A percentile compares a stretch with the other conserved stretches of the same genome.
phyloP scores from a whole-genome alignment of 139 green algal species.

The Ulvella scutata region DNA sequence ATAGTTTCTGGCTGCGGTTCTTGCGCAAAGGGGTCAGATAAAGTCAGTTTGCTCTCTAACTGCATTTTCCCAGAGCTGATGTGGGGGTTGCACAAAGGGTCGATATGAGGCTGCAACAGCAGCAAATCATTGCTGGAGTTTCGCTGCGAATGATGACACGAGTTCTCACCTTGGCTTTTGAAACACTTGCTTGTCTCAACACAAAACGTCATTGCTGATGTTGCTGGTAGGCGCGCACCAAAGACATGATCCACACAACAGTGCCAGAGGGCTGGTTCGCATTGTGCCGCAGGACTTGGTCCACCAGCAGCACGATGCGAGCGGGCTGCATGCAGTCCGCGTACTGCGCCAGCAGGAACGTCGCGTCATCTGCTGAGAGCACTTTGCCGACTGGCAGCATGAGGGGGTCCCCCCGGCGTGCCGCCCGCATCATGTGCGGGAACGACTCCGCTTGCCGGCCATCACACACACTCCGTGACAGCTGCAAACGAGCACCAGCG shows the following conservation, averaged over 20 bases:
- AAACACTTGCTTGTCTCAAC: not conserved
- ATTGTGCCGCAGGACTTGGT: not conserved
- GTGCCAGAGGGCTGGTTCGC: not conserved
- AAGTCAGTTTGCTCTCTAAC: no score
- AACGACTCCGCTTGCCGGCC: no score
- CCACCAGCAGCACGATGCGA: not conserved
- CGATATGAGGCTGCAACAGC: no score
- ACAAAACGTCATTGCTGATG: not conserved
- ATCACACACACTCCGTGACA: no score
- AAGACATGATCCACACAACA: not conserved
- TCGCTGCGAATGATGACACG: no score
- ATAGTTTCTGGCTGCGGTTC: no score
- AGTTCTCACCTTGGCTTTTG: no score
- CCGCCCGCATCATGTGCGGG: not conserved
- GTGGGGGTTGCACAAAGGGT: no score
- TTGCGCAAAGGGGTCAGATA: no score
- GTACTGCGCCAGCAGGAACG: not conserved
- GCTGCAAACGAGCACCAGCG: no score
- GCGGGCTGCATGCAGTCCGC: not conserved
- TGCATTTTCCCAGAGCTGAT: no score
- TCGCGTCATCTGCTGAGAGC: not conserved
- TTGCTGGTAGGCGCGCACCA: not conserved
- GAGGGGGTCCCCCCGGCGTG: not conserved
- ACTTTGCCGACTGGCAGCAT: not conserved
- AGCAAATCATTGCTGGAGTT: no score